Percentiles rank a stretch among this genome's conserved stretches.
Evolutionary conservation across 2,329 filamentous ascomycete species (phyloP).

Genomic region (Chaetoscypha palmicola): DNA sequence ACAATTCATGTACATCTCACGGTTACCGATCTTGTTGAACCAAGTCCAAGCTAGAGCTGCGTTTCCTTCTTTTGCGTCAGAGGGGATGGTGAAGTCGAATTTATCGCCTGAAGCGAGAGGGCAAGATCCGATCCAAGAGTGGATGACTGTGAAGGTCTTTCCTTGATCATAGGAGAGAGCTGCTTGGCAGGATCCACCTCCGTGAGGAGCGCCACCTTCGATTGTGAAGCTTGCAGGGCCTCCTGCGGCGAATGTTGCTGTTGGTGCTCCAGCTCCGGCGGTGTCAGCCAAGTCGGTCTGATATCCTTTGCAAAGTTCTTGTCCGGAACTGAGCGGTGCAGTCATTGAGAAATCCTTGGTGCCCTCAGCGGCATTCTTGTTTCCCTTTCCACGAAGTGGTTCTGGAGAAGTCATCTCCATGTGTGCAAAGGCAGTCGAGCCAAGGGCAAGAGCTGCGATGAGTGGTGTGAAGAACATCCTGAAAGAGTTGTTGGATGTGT

Average conservation of each 20-base stretch:
- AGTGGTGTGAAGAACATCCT: slow-evolving; percentile 8
- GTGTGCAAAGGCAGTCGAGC: slow-evolving; percentile 9
- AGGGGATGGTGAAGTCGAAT: slow-evolving; percentile 28
- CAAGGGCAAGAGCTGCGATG: slow-evolving; percentile 6
- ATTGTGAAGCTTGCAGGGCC: slow-evolving; percentile 44
- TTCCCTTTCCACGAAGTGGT: slow-evolving; percentile 11
- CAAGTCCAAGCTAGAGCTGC: slow-evolving; percentile 41
- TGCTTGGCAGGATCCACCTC: slow-evolving; percentile 55
- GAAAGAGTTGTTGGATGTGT: not conserved
- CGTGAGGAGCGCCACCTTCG: slow-evolving; percentile 40
- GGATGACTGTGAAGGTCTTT: slow-evolving; percentile 49
- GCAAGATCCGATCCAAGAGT: slow-evolving; percentile 37
- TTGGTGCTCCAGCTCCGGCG: slow-evolving; percentile 23
- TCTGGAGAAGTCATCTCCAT: slow-evolving; percentile 15
- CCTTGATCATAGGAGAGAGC: slow-evolving; percentile 52
- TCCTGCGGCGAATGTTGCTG: slow-evolving; percentile 45
- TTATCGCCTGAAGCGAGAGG: slow-evolving; percentile 11
- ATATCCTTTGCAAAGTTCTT: slow-evolving; percentile 21
- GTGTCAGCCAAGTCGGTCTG: slow-evolving; percentile 5
- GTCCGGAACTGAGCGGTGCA: slow-evolving; percentile 6
- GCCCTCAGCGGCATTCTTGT: slow-evolving; percentile 2
- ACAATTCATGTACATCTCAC: slow-evolving; percentile 64
- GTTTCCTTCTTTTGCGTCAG: slow-evolving; percentile 19
- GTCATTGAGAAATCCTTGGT: slow-evolving; percentile 15
- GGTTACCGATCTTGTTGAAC: slow-evolving; percentile 53